phyloP scores from a whole-genome alignment of 2,329 filamentous ascomycete genomes.

The Ceratocystiopsis brevicomis region DNA sequence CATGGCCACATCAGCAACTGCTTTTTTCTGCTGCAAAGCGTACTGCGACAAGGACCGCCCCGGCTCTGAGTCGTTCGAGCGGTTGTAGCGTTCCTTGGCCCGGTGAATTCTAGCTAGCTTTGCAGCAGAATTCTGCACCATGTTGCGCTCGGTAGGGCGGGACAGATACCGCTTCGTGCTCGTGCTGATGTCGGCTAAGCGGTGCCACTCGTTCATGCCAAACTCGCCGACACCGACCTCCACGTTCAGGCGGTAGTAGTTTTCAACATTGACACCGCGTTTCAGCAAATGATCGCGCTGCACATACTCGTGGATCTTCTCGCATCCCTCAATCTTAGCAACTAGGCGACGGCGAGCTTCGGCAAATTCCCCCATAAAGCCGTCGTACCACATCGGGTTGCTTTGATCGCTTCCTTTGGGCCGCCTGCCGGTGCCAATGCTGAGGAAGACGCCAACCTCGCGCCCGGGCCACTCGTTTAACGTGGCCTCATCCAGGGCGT shows the following conservation, averaged over 20 bases:
- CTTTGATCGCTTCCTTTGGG: slow-evolving; percentile 46
- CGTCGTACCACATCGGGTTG: slow-evolving; percentile 77
- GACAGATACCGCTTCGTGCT: slow-evolving; percentile 70
- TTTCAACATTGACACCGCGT: slow-evolving; percentile 65
- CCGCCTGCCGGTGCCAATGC: slow-evolving; percentile 82
- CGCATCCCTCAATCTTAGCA: slow-evolving; percentile 85
- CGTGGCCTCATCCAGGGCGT: slow-evolving; percentile 73
- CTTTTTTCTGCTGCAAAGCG: slow-evolving; percentile 16
- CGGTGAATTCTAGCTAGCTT: slow-evolving; percentile 72
- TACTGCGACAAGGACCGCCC: slow-evolving; percentile 16
- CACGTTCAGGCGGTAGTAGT: slow-evolving; percentile 93
- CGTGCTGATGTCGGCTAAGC: slow-evolving; percentile 87
- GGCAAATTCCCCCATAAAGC: slow-evolving; percentile 78
- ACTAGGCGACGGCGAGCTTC: slow-evolving; percentile 75
- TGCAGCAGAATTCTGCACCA: slow-evolving; percentile 56
- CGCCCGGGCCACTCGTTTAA: slow-evolving; percentile 90
- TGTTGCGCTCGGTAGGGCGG: slow-evolving; percentile 52
- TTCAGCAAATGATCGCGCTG: slow-evolving; percentile 55
- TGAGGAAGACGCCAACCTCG: slow-evolving; percentile 81
- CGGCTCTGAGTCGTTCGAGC: slow-evolving; percentile 22
- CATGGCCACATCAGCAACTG: neutral
- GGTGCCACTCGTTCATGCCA: slow-evolving; percentile 96
- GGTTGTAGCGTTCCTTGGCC: slow-evolving; percentile 49
- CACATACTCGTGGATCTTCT: slow-evolving; percentile 79
- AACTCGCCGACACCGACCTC: slow-evolving; percentile 93